Evolutionary conservation across 139 green algal species (phyloP).

Genomic region (Klebsormidium nitens): DNA sequence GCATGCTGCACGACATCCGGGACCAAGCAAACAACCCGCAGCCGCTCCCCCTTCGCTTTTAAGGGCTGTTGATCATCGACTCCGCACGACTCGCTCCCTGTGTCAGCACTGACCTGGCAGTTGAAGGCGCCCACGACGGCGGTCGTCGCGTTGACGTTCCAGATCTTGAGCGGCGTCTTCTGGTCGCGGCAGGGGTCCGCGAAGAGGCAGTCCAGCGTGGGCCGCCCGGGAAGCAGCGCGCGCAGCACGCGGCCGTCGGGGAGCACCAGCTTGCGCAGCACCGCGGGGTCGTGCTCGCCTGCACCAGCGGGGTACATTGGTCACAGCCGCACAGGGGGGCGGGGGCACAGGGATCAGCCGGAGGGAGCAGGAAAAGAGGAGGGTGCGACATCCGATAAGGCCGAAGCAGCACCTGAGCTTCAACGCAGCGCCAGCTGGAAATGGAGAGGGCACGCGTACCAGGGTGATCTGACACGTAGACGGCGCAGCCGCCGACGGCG

Average conservation of each 20-base stretch:
- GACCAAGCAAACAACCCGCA: no score
- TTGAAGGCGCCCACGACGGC: slow-evolving; percentile 27
- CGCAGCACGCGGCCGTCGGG: slow-evolving; percentile 66
- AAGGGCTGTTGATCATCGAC: no score
- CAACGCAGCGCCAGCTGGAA: no score
- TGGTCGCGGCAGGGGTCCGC: slow-evolving; percentile 69
- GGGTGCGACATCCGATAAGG: no score
- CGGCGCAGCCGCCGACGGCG: slow-evolving; percentile 61
- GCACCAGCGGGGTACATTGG: no score
- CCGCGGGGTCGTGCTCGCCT: slow-evolving; percentile 67
- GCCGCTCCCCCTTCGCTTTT: no score
- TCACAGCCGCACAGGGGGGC: no score
- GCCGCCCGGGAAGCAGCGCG: slow-evolving; percentile 60
- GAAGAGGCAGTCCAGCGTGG: slow-evolving; percentile 85
- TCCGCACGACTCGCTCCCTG: neutral
- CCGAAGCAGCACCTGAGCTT: no score
- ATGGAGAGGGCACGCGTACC: no score
- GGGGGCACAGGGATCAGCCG: no score
- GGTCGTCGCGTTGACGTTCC: slow-evolving; percentile 17
- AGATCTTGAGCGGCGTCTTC: slow-evolving; percentile 21
- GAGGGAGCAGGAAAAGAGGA: no score
- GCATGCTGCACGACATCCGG: no score
- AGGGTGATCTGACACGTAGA: slow-evolving; percentile 52
- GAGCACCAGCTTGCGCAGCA: slow-evolving; percentile 68
- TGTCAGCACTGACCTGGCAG: slow-evolving; percentile 20